A percentile compares a stretch with the other conserved stretches of the same genome.
These are phyloP conservation scores for Yarrowia divulgata DNA, from an alignment of 805 yeast genomes.

Conservation along the genomic window DNA sequence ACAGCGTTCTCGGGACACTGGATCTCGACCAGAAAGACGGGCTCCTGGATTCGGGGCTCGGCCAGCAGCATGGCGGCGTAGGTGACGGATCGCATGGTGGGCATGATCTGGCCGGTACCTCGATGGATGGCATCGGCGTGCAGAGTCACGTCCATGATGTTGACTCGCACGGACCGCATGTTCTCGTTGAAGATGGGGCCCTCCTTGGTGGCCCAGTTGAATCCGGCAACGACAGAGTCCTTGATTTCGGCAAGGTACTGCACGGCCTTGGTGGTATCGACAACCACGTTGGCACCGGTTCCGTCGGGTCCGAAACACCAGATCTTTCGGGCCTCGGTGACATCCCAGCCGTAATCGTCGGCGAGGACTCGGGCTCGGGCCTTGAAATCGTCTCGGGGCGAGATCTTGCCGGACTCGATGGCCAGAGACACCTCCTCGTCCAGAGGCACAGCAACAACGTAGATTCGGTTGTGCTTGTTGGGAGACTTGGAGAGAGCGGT, in stretches of 20 bases:
- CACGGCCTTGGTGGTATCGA: slow-evolving; percentile 99
- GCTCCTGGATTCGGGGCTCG: slow-evolving; percentile 99
- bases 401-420: slow-evolving; percentile 89
- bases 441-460: slow-evolving; percentile 95
- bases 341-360: slow-evolving; percentile 99
- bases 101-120: slow-evolving; percentile 99
- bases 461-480: slow-evolving; percentile 99
- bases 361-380: slow-evolving; percentile 98
- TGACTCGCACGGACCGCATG: slow-evolving; percentile 94
- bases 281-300: slow-evolving; percentile 97
- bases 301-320: slow-evolving; percentile 99
- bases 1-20: slow-evolving; percentile 99
- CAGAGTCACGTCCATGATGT: slow-evolving; percentile 98
- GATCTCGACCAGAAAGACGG: slow-evolving; percentile 98
- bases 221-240: slow-evolving; percentile 99
- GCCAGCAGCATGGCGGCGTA: slow-evolving; percentile 98
- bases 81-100: slow-evolving; percentile 99
- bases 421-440: slow-evolving; percentile 92
- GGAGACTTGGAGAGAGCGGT: slow-evolving; percentile 98
- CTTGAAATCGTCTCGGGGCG: slow-evolving; percentile 98
- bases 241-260: slow-evolving; percentile 98
- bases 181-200: slow-evolving; percentile 98
- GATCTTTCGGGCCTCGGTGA: slow-evolving; percentile 99
- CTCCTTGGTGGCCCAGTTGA: slow-evolving; percentile 99
- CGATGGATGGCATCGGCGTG: slow-evolving; percentile 99